Conservation (phyloP, 768 basidiomycete genomes). For the Amanita rubescens region DNA sequence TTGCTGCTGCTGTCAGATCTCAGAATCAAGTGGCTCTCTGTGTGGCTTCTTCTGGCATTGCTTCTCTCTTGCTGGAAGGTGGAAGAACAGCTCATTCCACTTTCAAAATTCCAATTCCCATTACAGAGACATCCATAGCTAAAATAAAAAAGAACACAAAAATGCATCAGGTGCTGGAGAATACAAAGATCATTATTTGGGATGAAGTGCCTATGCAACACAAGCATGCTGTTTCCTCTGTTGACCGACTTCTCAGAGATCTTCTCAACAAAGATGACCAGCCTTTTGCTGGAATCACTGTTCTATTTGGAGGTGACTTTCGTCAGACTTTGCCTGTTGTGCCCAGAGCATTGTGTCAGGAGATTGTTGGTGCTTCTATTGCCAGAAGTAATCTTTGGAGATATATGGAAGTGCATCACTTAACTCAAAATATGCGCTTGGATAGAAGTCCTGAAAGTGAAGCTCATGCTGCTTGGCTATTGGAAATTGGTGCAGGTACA, state of each 20-base stretch:
- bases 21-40: constrained; percentile 30
- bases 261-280: constrained; percentile 14
- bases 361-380: constrained; percentile 32
- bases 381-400: constrained; percentile 32
- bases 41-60: constrained; percentile 22
- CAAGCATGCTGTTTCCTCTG: constrained; percentile 25
- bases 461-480: constrained; percentile 28
- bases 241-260: constrained; percentile 31
- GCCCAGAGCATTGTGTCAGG: constrained; percentile 24
- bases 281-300: constrained; percentile 37
- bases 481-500: constrained; percentile 23
- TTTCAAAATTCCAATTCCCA: constrained; percentile 4
- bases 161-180: constrained; percentile 24
- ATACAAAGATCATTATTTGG: constrained; percentile 33
- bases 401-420: constrained; percentile 22
- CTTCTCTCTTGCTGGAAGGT: constrained; percentile 1
- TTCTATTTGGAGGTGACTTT: constrained; percentile 45
- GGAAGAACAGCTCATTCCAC: constrained; percentile 4
- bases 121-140: background rate
- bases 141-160: constrained; percentile 11
- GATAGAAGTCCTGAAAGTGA: constrained; percentile 17
- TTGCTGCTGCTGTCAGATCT: constrained; percentile 18
- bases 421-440: constrained; percentile 36
- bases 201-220: constrained; percentile 39
- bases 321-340: constrained; percentile 41